Conservation (phyloP, 495 filamentous ascomycete genomes). For the Podospora didyma region DNA sequence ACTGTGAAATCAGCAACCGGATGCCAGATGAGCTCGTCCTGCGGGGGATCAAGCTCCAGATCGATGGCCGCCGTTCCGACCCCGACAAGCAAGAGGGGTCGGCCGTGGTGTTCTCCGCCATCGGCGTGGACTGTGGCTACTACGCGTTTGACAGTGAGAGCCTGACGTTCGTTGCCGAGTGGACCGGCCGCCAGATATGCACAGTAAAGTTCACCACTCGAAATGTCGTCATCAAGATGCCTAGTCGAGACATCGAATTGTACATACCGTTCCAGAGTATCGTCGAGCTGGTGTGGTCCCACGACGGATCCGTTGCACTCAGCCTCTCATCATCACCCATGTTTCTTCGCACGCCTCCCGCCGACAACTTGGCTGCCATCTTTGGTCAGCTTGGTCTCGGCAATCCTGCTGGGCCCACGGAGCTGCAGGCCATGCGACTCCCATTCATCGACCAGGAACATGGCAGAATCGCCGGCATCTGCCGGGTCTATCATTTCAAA, state of each 20-base stretch:
- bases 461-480: constrained; percentile 3
- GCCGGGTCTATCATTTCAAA: constrained; percentile 18
- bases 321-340: constrained; percentile 26
- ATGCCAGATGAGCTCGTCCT: constrained; percentile 35
- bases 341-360: constrained; percentile 8
- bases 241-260: constrained; percentile 17
- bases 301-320: constrained; percentile 22
- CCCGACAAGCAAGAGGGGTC: constrained; percentile 1
- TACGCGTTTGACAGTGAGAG: constrained; percentile 36
- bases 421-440: background rate
- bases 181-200: constrained; percentile 29
- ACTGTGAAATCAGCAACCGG: constrained; percentile 40
- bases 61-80: constrained; percentile 11
- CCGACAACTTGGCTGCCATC: background rate
- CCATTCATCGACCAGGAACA: constrained; percentile 14
- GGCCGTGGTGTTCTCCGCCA: constrained; percentile 25
- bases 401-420: background rate
- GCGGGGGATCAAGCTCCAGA: constrained; percentile 34
- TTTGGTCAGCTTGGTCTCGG: background rate
- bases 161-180: constrained; percentile 45
- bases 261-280: constrained; percentile 38
- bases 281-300: constrained; percentile 31
- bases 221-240: constrained; percentile 30
- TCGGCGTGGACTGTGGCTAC: constrained; percentile 45
- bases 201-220: constrained; percentile 42